Conservation (phyloP, 805 yeast genomes). For the Kodamaea kakaduensis region DNA sequence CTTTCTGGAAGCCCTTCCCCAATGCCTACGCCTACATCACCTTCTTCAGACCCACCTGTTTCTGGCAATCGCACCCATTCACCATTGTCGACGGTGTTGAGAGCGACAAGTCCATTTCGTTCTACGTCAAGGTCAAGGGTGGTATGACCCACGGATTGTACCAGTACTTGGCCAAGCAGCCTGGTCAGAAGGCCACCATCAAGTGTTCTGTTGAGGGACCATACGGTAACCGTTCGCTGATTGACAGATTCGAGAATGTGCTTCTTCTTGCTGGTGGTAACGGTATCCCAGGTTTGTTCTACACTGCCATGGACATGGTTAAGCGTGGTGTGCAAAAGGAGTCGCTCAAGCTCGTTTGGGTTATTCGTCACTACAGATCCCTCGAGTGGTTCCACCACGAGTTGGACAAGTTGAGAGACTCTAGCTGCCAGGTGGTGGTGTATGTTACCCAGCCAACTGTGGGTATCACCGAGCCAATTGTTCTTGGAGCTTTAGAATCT, state of each 20-base stretch:
- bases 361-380: conserved; percentile 36
- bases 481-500: conserved; percentile 10
- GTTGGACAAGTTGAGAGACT: conserved; percentile 27
- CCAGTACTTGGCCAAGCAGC: conserved; percentile 30
- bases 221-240: conserved; percentile 31
- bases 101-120: conserved; percentile 22
- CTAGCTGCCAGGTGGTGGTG: conserved; percentile 35
- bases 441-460: conserved; percentile 37
- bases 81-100: conserved; percentile 46
- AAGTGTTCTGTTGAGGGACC: conserved; percentile 39
- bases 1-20: conserved; percentile 46
- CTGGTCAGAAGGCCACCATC: conserved; percentile 27
- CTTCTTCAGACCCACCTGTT: conserved; percentile 47
- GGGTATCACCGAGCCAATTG: conserved; percentile 13
- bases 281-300: conserved; percentile 39
- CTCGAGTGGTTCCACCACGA: conserved; percentile 40
- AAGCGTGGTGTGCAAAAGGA: conserved; percentile 6
- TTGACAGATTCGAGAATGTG: conserved; percentile 26
- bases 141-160: conserved; percentile 36
- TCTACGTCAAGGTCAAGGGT: conserved; percentile 33
- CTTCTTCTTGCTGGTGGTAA: conserved; percentile 37
- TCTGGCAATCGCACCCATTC: conserved; percentile 77
- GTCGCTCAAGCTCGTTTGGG: conserved; percentile 33
- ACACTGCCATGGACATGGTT: conserved; percentile 28
- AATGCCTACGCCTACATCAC: conserved; percentile 57